Conservation (phyloP, 2,329 filamentous ascomycete genomes). For the Fusarium annulatum region DNA sequence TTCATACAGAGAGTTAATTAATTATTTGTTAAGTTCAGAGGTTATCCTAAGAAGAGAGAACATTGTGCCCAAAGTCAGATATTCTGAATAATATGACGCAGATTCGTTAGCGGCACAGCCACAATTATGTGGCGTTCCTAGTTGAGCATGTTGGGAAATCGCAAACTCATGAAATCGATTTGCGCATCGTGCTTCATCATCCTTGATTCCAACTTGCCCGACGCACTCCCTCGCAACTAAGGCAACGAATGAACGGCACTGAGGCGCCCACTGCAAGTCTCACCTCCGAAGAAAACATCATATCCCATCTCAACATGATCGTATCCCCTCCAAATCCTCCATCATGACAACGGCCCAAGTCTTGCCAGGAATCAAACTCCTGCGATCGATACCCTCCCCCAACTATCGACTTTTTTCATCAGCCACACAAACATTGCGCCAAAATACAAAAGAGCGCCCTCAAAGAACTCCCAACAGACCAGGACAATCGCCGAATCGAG, state of each 20-base stretch:
- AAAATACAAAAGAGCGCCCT: neutral
- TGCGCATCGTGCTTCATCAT: constrained; percentile 4
- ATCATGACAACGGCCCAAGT: constrained; percentile 44
- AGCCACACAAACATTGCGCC: constrained; percentile 8
- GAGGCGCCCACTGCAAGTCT: neutral
- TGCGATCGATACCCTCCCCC: constrained; percentile 18
- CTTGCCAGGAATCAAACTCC: constrained; percentile 20
- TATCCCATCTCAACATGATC: constrained; percentile 25
- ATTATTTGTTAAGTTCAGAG: neutral
- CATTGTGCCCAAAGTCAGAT: neutral
- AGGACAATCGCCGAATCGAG: neutral
- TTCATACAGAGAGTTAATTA: neutral
- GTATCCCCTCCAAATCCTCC: constrained; percentile 3
- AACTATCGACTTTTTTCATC: constrained; percentile 28
- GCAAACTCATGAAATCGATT: neutral
- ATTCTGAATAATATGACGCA: neutral
- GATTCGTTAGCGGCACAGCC: neutral
- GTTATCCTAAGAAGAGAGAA: neutral
- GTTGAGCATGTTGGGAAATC: neutral
- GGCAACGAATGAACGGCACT: neutral
- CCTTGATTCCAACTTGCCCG: neutral
- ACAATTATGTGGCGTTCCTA: constrained; percentile 18
- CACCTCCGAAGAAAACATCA: neutral
- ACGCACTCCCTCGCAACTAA: neutral
- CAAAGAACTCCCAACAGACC: neutral